Conservation (phyloP, 2,329 filamentous ascomycete genomes). For the Beauveria sp. region DNA sequence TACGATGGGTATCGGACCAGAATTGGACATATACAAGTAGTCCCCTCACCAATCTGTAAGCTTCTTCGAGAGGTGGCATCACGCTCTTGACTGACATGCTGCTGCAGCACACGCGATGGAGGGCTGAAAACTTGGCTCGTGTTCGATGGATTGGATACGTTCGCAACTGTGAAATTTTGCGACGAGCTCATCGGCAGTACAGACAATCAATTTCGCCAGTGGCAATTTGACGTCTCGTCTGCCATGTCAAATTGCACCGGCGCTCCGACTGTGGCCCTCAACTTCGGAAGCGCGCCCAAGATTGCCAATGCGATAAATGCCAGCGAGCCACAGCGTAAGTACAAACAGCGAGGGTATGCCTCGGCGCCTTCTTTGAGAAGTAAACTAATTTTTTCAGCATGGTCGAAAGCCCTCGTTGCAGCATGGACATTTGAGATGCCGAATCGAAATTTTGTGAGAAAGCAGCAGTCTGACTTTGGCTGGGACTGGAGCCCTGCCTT, state of each 20-base stretch:
- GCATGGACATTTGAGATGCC: slow-evolving; percentile 4
- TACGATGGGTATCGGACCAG: slow-evolving; percentile 45
- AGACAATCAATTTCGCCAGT: slow-evolving; percentile 57
- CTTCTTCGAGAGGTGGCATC: slow-evolving; percentile 21
- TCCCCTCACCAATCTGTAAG: slow-evolving; percentile 4
- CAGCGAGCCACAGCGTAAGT: slow-evolving; percentile 4
- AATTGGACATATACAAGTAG: slow-evolving; percentile 55
- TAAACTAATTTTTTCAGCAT: not conserved
- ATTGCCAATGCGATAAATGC: slow-evolving; percentile 9
- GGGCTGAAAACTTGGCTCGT: slow-evolving; percentile 40
- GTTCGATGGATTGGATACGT: slow-evolving; percentile 57
- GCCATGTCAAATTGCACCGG: slow-evolving; percentile 23
- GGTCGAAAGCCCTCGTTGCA: not conserved
- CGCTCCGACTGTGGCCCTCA: slow-evolving; percentile 13
- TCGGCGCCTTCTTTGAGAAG: not conserved
- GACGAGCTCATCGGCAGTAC: slow-evolving; percentile 45
- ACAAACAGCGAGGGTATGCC: not conserved
- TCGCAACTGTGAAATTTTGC: slow-evolving; percentile 48
- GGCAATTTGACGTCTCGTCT: slow-evolving; percentile 47
- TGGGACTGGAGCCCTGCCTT: slow-evolving; percentile 59
- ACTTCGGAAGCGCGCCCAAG: slow-evolving; percentile 17
- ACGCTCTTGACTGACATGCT: not conserved
- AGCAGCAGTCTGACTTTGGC: slow-evolving; percentile 56
- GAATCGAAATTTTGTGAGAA: slow-evolving; percentile 34
- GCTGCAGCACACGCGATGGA: slow-evolving; percentile 18